A percentile compares a stretch with the other conserved stretches of the same genome.
phyloP scores from a whole-genome alignment of 805 yeast species.

The Ogataea henricii region DNA sequence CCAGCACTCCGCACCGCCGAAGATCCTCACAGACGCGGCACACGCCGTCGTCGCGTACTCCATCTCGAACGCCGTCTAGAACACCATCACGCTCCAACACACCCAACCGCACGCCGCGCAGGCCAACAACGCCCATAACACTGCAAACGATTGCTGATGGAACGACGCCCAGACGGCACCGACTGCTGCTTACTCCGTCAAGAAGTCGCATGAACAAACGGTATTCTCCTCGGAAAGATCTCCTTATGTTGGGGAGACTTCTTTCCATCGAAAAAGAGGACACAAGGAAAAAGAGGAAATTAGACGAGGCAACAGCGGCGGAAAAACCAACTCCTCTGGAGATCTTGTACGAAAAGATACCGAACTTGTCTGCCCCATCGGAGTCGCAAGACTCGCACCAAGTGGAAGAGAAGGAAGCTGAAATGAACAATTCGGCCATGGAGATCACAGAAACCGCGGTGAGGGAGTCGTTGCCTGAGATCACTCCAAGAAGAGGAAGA shows the following conservation, averaged over 20 bases:
- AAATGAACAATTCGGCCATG: background rate
- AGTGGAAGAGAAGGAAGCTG: background rate
- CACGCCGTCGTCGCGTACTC: no score
- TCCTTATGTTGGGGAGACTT: slow-evolving; percentile 33
- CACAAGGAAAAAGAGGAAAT: slow-evolving; percentile 20
- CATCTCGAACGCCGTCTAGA: slow-evolving; percentile 11
- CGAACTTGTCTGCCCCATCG: slow-evolving; percentile 4
- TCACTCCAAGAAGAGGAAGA: slow-evolving; percentile 24
- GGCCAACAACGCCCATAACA: slow-evolving; percentile 37
- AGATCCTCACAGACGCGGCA: background rate
- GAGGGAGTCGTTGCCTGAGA: slow-evolving; percentile 13
- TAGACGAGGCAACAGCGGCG: slow-evolving; percentile 9
- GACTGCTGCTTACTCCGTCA: slow-evolving; percentile 32
- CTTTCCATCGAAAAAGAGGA: slow-evolving; percentile 29
- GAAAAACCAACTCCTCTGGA: slow-evolving; percentile 15
- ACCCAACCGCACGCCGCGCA: slow-evolving; percentile 26
- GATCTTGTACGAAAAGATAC: slow-evolving; percentile 17
- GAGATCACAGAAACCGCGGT: background rate
- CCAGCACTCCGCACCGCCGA: slow-evolving; percentile 8
- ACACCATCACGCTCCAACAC: slow-evolving; percentile 19
- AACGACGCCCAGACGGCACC: slow-evolving; percentile 33
- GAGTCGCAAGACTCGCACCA: slow-evolving; percentile 1
- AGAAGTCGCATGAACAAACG: slow-evolving; percentile 24
- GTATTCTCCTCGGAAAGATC: slow-evolving; percentile 37
- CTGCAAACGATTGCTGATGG: slow-evolving; percentile 33